Percentiles rank a stretch among this genome's conserved stretches.
These are phyloP conservation scores for Flaveria brownii DNA, from an alignment of 129 eudicot genomes.

Conservation along the genomic window DNA sequence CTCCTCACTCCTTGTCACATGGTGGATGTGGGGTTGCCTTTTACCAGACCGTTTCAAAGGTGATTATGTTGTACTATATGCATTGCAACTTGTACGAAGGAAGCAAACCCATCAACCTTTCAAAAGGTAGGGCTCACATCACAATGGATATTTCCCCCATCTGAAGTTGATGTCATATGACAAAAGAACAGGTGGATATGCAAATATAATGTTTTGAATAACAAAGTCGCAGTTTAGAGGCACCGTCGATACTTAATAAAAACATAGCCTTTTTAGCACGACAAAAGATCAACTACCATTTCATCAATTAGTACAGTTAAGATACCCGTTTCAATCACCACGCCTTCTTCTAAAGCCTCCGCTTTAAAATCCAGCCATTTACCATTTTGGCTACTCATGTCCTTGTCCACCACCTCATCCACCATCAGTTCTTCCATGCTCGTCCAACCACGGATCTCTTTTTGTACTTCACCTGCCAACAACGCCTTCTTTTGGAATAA, in stretches of 20 bases:
- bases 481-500: conserved; percentile 38
- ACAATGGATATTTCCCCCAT: background rate
- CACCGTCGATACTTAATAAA: background rate
- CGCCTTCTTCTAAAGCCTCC: conserved; percentile 79
- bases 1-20: no score
- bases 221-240: conserved; percentile 1
- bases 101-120: conserved; percentile 17
- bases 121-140: background rate
- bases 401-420: conserved; percentile 86
- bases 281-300: conserved; percentile 53
- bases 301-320: conserved; percentile 61
- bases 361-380: conserved; percentile 80
- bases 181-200: background rate
- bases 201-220: conserved; percentile 3
- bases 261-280: background rate
- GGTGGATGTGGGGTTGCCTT: no score
- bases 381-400: conserved; percentile 71
- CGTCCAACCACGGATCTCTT: conserved; percentile 57
- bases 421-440: conserved; percentile 69
- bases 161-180: background rate
- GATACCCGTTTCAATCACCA: conserved; percentile 52
- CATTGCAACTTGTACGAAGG: background rate
- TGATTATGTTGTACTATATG: background rate
- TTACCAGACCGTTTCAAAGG: background rate
- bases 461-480: conserved; percentile 60